Evolutionary conservation across 176 grass and related monocot genomes (phyloP), one percentile per base, ranked within the genome.

Genomic region (Rhynchospora breviuscula): DNA sequence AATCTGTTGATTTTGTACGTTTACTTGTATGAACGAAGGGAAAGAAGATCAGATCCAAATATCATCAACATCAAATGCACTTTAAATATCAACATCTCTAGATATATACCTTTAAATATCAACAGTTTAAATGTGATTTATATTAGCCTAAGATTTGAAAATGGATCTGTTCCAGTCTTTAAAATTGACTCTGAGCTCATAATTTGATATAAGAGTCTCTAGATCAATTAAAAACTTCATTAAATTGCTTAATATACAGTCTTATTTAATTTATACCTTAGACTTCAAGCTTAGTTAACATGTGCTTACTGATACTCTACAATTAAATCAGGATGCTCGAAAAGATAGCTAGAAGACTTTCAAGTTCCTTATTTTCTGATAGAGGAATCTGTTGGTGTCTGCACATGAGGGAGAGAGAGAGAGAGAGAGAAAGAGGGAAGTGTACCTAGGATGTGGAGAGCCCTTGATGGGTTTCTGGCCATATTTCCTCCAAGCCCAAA

Each of bases 401-500:
- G 62, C 85, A 74, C 84, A 88, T 89, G 80, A 67, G 80, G 12
- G 68, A 85, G 81, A 67, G 52, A 72, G 33, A 67, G 44, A 72
- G 53, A 59, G 70, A n/a, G n/a, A n/a, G n/a, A n/a, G n/a, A n/a
- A n/a, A n/a, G n/a, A 85, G 57, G 76, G 8, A 40, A 19, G 44
- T 25, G 71, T 57, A 93, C 96, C 97, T 95, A 88, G 97, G 97
- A 81, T 96, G 93, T 18, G 97, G 97, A 47, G 97, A 99, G 65
- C 97, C 97, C 83, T 99, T 99, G 85, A 99, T 99, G 59, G 97
- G 97, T 73, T 99, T 99, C 79, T 99, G 97, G 66, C 97, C 97
- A 85, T 99, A 99, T 86, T 99, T 99, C 88, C 97, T 99, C 97
- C 97, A 99, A 86, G 97, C 97, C 97, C 97, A 99, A 40, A 99